These are phyloP conservation scores for Carex sylvatica DNA, from an alignment of 202 grass and related monocot species.

Conservation along the genomic window DNA sequence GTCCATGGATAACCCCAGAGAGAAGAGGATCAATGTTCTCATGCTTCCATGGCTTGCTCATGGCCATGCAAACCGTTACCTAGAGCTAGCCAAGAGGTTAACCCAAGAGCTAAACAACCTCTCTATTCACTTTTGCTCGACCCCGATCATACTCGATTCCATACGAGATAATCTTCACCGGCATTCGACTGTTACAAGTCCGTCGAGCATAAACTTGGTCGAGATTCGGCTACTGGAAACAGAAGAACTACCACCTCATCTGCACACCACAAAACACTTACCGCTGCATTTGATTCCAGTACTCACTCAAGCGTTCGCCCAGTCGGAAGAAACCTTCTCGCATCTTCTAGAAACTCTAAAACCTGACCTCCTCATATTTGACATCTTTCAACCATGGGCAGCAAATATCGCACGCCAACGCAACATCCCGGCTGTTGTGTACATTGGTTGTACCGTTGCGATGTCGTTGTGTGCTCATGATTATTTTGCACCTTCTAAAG, in stretches of 20 bases:
- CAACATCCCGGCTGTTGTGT: not conserved
- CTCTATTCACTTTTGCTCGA: not conserved
- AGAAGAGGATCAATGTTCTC: not conserved
- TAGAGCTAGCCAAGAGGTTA: conserved; percentile 13
- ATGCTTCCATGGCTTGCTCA: conserved; percentile 18
- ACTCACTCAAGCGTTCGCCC: not conserved
- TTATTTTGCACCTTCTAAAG: not conserved
- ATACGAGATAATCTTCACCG: not conserved
- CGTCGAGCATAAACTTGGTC: not conserved
- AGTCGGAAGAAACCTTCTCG: not conserved
- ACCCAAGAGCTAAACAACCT: not conserved
- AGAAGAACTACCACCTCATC: not conserved
- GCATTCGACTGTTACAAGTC: not conserved
- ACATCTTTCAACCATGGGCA: not conserved
- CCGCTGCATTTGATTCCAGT: not conserved
- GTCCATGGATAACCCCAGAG: not conserved
- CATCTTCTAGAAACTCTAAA: not conserved
- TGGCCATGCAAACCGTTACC: not conserved
- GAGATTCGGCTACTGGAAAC: not conserved
- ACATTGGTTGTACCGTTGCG: not conserved
- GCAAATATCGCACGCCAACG: not conserved
- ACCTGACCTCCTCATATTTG: not conserved
- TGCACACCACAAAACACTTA: conserved; percentile 4
- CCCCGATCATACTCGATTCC: not conserved
- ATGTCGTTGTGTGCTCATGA: not conserved